Base-by-base conservation (phyloP, 2,329 filamentous ascomycete species). In the Aspergillus aculeatus region DNA sequence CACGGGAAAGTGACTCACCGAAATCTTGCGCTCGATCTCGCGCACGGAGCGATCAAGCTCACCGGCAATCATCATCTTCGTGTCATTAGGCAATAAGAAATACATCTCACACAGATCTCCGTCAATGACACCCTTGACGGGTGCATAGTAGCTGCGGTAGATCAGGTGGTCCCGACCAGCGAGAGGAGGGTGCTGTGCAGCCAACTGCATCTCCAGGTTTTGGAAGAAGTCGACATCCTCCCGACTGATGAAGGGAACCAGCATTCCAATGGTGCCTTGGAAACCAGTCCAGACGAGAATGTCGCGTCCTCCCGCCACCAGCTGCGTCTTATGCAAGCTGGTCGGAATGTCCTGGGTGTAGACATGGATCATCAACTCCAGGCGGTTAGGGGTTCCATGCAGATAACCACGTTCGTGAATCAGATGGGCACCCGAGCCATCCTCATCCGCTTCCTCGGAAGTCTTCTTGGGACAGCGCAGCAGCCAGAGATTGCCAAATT, bases 161-260 rank as follows among this genome's bases (percentile, higher is more conserved):
- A 96, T 96, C 50, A 99, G 82, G 76, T 99, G 95, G 75, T 99
- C 96, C 65, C 96, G 85, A 47, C 95, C 96, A 21, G 92, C 91
- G 50, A 99, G 80, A 7, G 94, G 94, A 38, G 93, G 84, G 71
- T 96, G 93, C 71, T 96, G 92, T 12, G 85, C 86, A 51, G 94
- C 86, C 73, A 99, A 83, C 71, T 96, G 91, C 71, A 90, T 88
- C 78, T 99, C 95, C 24, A 99, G 83, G 62, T 86, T 92, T 75
- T 97, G 93, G 85, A 99, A 99, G 79, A 99, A 98, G 75, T 98
- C 95, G 53, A 96, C 91, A 69, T 98, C 94, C 72, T 98, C 93
- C 41, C 96, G 89, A 63, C 88, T 89, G 50, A 92, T 82, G 72
- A 99, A 98, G 0, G 96, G 95, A 50, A 99, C 89, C 51, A 99